These are phyloP conservation scores for Penicillium atrosanguineum DNA, from an alignment of 495 filamentous ascomycete species.

Conservation along the genomic window DNA sequence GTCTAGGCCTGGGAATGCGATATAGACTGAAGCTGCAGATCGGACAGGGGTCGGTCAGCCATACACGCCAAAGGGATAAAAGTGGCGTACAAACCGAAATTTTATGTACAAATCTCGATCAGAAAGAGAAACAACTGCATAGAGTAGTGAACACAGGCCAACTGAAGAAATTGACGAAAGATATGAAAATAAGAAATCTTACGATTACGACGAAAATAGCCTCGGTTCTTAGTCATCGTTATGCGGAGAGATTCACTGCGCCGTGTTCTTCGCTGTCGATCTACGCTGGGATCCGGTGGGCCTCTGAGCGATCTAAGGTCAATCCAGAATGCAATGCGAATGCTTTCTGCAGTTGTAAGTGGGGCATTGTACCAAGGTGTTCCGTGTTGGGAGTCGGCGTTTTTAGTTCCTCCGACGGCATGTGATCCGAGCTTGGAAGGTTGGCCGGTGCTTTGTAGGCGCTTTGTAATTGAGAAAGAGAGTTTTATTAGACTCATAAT, in stretches of 20 bases:
- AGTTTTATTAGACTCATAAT: background rate
- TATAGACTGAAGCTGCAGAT: background rate
- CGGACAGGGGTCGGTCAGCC: background rate
- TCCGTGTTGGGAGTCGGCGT: background rate
- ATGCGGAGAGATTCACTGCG: constrained; percentile 24
- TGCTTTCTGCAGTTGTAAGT: background rate
- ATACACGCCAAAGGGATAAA: background rate
- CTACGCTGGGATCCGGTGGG: background rate
- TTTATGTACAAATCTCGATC: background rate
- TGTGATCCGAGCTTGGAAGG: background rate
- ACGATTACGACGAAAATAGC: background rate
- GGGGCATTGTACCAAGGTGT: background rate
- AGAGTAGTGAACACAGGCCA: background rate
- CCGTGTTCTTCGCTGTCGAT: constrained; percentile 6
- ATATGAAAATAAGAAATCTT: background rate
- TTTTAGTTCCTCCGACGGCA: background rate
- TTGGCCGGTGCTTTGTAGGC: background rate
- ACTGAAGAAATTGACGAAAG: background rate
- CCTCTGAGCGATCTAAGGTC: background rate
- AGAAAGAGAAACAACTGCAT: background rate
- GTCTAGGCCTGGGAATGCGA: background rate
- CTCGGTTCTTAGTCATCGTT: constrained; percentile 13
- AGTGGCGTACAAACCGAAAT: background rate
- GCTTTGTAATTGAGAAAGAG: background rate
- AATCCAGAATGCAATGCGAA: background rate